Evolutionary conservation across 164 flowering plant species (phyloP).

Genomic region (Santalum album): DNA sequence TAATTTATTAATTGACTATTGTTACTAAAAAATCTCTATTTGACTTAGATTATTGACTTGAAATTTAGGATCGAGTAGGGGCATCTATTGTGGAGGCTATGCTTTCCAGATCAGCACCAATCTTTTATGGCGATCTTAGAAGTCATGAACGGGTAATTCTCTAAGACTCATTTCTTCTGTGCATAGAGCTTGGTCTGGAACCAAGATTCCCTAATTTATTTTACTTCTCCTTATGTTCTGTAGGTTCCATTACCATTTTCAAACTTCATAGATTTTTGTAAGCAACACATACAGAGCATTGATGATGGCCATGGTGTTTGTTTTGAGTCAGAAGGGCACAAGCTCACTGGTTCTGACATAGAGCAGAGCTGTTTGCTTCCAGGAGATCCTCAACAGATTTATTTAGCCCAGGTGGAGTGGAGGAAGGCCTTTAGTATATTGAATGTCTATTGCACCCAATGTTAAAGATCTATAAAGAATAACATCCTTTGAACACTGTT

Average conservation of each 20-base stretch:
- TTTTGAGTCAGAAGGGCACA: slow-evolving; percentile 19
- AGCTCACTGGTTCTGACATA: slow-evolving; percentile 7
- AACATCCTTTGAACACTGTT: neutral
- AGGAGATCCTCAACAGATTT: slow-evolving; percentile 44
- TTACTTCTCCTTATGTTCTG: slow-evolving; percentile 3
- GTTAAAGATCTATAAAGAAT: neutral
- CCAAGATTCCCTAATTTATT: neutral
- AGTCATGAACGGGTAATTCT: slow-evolving; percentile 77
- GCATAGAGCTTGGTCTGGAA: slow-evolving; percentile 2
- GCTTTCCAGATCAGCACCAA: slow-evolving; percentile 74
- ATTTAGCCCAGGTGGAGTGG: slow-evolving; percentile 70
- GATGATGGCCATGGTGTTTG: slow-evolving; percentile 11
- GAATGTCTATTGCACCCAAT: neutral
- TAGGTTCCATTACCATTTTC: slow-evolving; percentile 77
- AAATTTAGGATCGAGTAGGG: slow-evolving; percentile 57
- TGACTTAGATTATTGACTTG: neutral
- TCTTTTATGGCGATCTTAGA: slow-evolving; percentile 81
- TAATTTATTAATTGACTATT: too few relatives aligned
- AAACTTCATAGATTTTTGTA: slow-evolving; percentile 57
- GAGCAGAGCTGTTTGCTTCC: slow-evolving; percentile 14
- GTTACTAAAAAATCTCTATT: neutral
- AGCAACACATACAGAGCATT: slow-evolving; percentile 19
- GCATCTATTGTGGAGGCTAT: slow-evolving; percentile 74
- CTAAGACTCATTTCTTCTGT: neutral
- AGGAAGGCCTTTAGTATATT: neutral